Percentiles rank a stretch among this genome's conserved stretches.
phyloP scores from a whole-genome alignment of 2,329 filamentous ascomycete genomes.

The Fusarium ramigenum region DNA sequence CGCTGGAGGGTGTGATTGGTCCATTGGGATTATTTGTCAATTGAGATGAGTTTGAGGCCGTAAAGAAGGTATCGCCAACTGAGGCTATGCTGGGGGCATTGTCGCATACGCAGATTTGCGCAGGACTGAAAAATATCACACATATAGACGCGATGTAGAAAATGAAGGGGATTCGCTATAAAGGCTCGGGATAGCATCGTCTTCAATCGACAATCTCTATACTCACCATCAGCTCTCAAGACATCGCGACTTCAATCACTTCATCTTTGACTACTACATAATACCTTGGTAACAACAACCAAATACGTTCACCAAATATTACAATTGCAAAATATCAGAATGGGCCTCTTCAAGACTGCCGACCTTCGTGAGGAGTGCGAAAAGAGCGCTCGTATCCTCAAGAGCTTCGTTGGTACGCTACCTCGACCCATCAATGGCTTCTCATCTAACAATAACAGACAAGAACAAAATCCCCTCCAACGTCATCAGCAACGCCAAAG shows the following conservation, averaged over 20 bases:
- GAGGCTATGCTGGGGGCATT: background rate
- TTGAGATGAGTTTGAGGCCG: background rate
- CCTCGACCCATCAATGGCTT: too few relatives aligned
- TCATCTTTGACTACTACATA: background rate
- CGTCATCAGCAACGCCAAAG: background rate
- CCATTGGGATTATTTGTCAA: background rate
- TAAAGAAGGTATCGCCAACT: background rate
- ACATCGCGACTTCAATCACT: fast-evolving
- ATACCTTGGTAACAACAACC: too few relatives aligned
- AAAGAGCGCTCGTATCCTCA: constrained; percentile 3
- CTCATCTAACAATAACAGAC: background rate
- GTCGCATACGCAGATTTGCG: background rate
- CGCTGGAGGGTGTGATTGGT: background rate
- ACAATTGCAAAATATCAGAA: background rate
- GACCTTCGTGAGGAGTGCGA: constrained; percentile 1
- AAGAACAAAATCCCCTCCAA: background rate
- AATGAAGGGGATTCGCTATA: background rate
- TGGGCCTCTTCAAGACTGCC: constrained; percentile 1
- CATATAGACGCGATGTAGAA: fast-evolving
- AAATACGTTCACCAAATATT: too few relatives aligned
- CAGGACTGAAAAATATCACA: fast-evolving
- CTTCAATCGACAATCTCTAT: too few relatives aligned
- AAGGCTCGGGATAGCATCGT: background rate
- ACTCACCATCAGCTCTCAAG: background rate
- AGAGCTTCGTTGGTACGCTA: background rate